Evolutionary conservation across 352 stramenopile species (phyloP).

Genomic region (Globisporangium cystogenes): DNA sequence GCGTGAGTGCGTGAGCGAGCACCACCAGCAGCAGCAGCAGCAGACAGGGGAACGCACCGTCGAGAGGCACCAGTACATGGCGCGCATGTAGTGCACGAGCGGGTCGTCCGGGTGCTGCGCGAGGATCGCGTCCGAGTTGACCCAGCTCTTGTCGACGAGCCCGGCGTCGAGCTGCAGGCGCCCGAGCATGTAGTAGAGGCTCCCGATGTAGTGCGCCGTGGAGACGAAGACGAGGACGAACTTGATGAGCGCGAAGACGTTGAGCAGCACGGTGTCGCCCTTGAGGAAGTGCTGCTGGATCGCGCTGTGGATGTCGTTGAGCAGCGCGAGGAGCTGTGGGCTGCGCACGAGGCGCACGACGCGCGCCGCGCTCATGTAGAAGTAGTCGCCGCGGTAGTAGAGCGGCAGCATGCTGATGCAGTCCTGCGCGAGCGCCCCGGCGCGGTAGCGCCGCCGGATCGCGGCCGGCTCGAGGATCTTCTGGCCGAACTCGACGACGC

Average conservation of each 20-base stretch:
- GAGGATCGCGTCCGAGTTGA: conserved; percentile 50
- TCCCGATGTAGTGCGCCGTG: conserved; percentile 44
- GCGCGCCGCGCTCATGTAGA: conserved; percentile 30
- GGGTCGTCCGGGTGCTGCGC: conserved; percentile 41
- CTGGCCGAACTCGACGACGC: conserved; percentile 35
- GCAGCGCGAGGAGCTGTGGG: conserved; percentile 28
- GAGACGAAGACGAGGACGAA: conserved; percentile 60
- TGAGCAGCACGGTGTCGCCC: conserved; percentile 32
- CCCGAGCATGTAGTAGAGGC: conserved; percentile 44
- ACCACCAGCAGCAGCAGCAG: no score
- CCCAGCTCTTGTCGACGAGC: conserved; percentile 37
- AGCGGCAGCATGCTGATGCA: conserved; percentile 38
- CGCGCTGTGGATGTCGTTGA: conserved; percentile 35
- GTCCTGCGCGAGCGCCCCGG: conserved; percentile 23
- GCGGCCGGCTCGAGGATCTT: conserved; percentile 26
- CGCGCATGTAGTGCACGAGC: conserved; percentile 58
- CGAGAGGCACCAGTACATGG: conserved; percentile 76
- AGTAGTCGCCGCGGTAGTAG: conserved; percentile 30
- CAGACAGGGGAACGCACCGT: conserved; percentile 21
- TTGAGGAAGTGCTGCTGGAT: conserved; percentile 50
- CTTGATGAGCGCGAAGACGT: conserved; percentile 41
- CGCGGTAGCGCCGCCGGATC: conserved; percentile 32
- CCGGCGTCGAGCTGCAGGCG: conserved; percentile 28
- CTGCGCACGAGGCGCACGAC: conserved; percentile 38
- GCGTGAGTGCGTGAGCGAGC: not conserved